These are phyloP conservation scores for Thalassiosira ordinaria DNA, from an alignment of 352 stramenopile species.

Conservation along the genomic window DNA sequence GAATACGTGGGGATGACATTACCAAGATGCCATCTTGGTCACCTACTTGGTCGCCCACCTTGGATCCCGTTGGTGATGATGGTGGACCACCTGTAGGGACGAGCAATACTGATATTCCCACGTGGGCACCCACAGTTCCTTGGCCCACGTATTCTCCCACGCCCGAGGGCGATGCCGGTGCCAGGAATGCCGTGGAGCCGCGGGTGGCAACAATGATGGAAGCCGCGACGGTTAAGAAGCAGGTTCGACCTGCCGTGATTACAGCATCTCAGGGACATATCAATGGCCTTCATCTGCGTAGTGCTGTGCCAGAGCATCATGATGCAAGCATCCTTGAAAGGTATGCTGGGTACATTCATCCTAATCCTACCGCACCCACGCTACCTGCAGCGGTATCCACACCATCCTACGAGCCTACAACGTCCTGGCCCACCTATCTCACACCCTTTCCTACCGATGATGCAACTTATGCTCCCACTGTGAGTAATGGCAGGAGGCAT, in stretches of 20 bases:
- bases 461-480: conserved; percentile 28
- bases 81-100: too few species aligned
- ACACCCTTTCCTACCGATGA: conserved; percentile 23
- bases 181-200: too few species aligned
- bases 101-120: background rate
- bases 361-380: background rate
- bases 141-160: conserved; percentile 18
- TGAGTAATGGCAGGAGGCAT: background rate
- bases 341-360: conserved; percentile 3
- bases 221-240: background rate
- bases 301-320: background rate
- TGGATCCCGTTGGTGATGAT: background rate
- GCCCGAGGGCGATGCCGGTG: background rate
- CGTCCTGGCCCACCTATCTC: background rate
- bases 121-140: background rate
- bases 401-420: background rate
- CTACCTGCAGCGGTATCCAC: background rate
- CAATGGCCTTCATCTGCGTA: background rate
- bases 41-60: background rate
- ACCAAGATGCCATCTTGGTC: background rate
- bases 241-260: too few species aligned
- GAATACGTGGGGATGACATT: background rate
- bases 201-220: background rate
- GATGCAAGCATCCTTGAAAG: background rate
- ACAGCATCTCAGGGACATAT: background rate